Percentiles rank a stretch among this genome's conserved stretches.
These are phyloP conservation scores for Pythium monospermum DNA, from an alignment of 352 stramenopile species.

Conservation along the genomic window DNA sequence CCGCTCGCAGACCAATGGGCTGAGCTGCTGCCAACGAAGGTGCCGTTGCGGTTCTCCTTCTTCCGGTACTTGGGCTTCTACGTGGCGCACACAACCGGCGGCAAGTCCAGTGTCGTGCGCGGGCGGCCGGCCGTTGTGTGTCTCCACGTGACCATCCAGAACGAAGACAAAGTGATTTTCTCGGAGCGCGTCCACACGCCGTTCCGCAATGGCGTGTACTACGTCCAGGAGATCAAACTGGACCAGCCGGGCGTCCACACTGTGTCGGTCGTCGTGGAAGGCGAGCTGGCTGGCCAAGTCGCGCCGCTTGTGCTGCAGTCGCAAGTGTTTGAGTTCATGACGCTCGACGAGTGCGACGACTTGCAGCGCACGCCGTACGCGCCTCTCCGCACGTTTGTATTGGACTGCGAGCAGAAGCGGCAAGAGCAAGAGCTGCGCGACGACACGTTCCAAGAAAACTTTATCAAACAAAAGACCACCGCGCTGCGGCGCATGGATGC, in stretches of 20 bases:
- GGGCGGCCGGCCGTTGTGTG: conserved; percentile 35
- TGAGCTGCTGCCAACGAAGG: conserved; percentile 48
- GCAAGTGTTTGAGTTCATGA: conserved; percentile 80
- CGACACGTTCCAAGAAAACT: conserved; percentile 50
- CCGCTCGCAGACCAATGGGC: conserved; percentile 70
- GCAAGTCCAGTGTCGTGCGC: conserved; percentile 61
- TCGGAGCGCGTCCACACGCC: conserved; percentile 40
- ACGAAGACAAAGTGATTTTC: conserved; percentile 76
- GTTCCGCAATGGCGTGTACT: conserved; percentile 78
- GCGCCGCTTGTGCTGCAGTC: conserved; percentile 54
- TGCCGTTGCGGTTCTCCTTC: conserved; percentile 73
- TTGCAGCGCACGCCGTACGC: conserved; percentile 47
- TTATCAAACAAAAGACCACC: conserved; percentile 53
- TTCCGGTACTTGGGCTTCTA: conserved; percentile 83
- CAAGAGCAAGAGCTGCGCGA: conserved; percentile 48
- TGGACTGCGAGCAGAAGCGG: conserved; percentile 33
- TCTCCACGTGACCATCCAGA: conserved; percentile 69
- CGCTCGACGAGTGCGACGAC: conserved; percentile 58
- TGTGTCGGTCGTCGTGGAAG: conserved; percentile 54
- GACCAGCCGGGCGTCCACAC: conserved; percentile 56
- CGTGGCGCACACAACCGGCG: conserved; percentile 50
- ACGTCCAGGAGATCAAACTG: conserved; percentile 70
- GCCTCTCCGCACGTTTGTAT: conserved; percentile 51
- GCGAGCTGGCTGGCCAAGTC: conserved; percentile 40
- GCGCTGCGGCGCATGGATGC: conserved; percentile 63